These are phyloP conservation scores for Clarireedia hainanense DNA, from an alignment of 2,329 filamentous ascomycete genomes.

Conservation along the genomic window DNA sequence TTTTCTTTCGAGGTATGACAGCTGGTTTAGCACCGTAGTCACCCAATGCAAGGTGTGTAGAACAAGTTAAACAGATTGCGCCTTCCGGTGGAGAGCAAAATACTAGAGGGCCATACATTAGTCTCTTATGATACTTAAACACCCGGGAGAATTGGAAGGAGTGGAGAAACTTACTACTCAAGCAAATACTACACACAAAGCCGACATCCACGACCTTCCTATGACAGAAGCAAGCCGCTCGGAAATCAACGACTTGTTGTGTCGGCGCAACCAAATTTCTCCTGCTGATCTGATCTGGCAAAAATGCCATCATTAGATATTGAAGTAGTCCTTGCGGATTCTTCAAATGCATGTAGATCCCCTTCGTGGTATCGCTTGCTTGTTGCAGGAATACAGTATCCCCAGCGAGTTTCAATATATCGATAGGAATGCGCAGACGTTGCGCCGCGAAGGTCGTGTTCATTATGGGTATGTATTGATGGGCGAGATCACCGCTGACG, in stretches of 20 bases:
- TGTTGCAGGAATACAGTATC: slow-evolving; percentile 92
- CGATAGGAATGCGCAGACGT: slow-evolving; percentile 78
- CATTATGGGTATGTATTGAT: slow-evolving; percentile 96
- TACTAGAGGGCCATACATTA: slow-evolving; percentile 33
- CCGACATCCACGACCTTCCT: slow-evolving; percentile 82
- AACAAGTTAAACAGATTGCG: slow-evolving; percentile 74
- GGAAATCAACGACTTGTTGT: slow-evolving; percentile 84
- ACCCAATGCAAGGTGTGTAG: slow-evolving; percentile 68
- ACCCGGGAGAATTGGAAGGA: not conserved
- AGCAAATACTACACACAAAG: slow-evolving; percentile 91
- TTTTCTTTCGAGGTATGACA: slow-evolving; percentile 64
- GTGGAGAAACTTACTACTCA: slow-evolving; percentile 55
- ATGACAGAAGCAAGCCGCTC: slow-evolving; percentile 98
- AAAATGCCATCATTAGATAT: slow-evolving; percentile 89
- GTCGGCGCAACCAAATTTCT: slow-evolving; percentile 68
- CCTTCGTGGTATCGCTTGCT: slow-evolving; percentile 66
- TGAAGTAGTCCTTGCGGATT: slow-evolving; percentile 70
- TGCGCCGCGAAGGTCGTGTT: slow-evolving; percentile 96
- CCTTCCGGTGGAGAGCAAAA: slow-evolving; percentile 64
- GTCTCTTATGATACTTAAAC: not conserved
- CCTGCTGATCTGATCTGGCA: slow-evolving; percentile 61
- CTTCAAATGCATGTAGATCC: slow-evolving; percentile 56
- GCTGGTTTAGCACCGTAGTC: slow-evolving; percentile 69
- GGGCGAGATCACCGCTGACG: slow-evolving; percentile 76
- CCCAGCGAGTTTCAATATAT: slow-evolving; percentile 79